Base-by-base conservation (phyloP, 768 basidiomycete species). In the Suillus weaverae region DNA sequence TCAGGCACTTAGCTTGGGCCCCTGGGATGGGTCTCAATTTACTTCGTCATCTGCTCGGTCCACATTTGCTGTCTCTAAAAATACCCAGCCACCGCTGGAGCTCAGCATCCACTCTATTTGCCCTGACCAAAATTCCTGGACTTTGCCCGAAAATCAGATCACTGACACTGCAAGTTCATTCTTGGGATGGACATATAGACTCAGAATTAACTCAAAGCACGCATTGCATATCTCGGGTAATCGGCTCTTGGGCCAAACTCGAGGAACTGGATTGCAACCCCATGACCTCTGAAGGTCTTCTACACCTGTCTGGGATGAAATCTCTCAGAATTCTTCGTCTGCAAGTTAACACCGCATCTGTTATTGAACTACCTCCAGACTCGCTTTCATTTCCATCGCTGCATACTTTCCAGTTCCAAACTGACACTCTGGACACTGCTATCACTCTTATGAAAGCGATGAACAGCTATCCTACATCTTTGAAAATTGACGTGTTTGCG, bases 1-100 rank as follows among this genome's bases (percentile, higher is more conserved):
- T 57, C 38, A 57, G 36, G 56, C 56, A 57, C 22, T 57, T 57
- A 57, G 22, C 36, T 57, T 57, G 56, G 56, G 56, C 56, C 5
- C 56, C 56, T 39, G 36, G 36, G 16, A 39, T 26, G 38, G 38
- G 56, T 11, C 38, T 57, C 56, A 57, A 38, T 18, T 20, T 57
- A 18, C 56, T 57, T 18, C 56, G 56, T 18, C 56, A 39, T 57
- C 56, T 57, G 22, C 56, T 57, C 56, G 26, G 56, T 39, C 56
- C 56, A 39, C 56, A 57, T 30, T 18, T 57, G 5, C 56, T 57
- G 22, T 57, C 56, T 18, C 36, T 57, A 10, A 57, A 57, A 26
- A 57, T 57, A 30, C 56, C 56, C 22, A 39, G 26, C 26, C 36
- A 39, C 22, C 57, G 26, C 38, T 57, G 56, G 56, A 39, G 36